Percentiles rank a stretch among this genome's conserved stretches.
phyloP scores from a whole-genome alignment of 2,329 filamentous ascomycete species.

The Monosporascus ibericus region DNA sequence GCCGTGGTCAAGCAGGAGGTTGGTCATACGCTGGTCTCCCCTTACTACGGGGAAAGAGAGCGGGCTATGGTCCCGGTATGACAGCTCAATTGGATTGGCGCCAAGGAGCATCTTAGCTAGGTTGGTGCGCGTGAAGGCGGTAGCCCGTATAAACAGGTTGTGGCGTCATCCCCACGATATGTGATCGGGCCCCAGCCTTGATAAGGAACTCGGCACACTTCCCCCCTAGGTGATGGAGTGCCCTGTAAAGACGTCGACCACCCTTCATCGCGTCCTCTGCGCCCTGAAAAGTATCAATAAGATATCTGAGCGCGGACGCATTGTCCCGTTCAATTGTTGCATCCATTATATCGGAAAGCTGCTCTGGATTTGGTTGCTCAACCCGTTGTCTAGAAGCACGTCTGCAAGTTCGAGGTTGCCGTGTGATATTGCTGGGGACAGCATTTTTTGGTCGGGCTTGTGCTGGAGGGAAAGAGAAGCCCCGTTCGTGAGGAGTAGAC shows the following conservation, averaged over 20 bases:
- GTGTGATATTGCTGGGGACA: not conserved
- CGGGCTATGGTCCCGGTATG: not conserved
- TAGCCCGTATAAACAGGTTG: constrained; percentile 8
- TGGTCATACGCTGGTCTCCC: constrained; percentile 1
- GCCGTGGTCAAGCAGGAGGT: constrained; percentile 12
- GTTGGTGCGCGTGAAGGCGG: not conserved
- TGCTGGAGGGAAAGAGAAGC: not conserved
- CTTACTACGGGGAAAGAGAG: constrained; percentile 1
- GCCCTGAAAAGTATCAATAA: not conserved
- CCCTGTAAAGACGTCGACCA: constrained; percentile 1
- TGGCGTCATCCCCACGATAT: not conserved
- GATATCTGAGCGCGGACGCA: constrained; percentile 1
- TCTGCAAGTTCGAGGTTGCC: constrained; percentile 3
- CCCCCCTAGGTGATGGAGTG: not conserved
- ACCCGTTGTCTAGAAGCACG: constrained; percentile 1
- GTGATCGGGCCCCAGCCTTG: constrained; percentile 2
- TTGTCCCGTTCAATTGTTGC: not conserved
- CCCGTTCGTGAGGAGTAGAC: constrained; percentile 2
- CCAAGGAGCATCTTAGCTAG: constrained; percentile 10
- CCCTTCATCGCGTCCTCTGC: not conserved
- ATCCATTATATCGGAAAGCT: constrained; percentile 1
- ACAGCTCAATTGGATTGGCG: constrained; percentile 11
- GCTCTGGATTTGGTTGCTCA: not conserved
- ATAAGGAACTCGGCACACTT: constrained; percentile 8
- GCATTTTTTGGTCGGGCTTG: not conserved